phyloP scores from a whole-genome alignment of 164 flowering plant species.

The Liriodendron chinense region DNA sequence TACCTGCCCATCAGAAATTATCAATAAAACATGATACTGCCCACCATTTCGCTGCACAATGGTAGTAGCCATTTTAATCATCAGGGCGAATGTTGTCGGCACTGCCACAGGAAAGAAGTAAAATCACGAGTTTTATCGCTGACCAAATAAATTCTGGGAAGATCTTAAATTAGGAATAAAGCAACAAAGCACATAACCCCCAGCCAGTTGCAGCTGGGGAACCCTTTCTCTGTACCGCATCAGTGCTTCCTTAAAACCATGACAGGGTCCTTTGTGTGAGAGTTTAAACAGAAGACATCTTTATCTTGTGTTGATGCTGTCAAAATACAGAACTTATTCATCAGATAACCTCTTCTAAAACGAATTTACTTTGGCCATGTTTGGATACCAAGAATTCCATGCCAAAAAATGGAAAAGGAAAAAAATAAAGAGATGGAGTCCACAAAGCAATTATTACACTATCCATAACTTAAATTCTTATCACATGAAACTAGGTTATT shows the following conservation, averaged over 20 bases:
- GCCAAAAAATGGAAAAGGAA: no score
- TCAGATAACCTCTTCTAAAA: neutral
- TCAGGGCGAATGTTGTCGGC: conserved; percentile 94
- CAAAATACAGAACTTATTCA: conserved; percentile 10
- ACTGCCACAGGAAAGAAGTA: conserved; percentile 38
- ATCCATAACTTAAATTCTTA: no score
- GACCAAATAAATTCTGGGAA: neutral
- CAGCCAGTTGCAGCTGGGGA: conserved; percentile 77
- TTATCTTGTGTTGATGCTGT: conserved; percentile 90
- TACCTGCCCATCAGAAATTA: conserved; percentile 99
- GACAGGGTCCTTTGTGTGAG: conserved; percentile 67
- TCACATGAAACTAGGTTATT: no score
- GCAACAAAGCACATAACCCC: conserved; percentile 22
- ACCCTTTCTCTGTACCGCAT: conserved; percentile 69
- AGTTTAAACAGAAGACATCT: conserved; percentile 83
- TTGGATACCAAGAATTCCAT: no score
- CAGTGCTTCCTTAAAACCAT: conserved; percentile 87
- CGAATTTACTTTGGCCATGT: neutral
- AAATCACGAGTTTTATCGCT: neutral
- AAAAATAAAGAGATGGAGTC: no score
- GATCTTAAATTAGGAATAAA: neutral
- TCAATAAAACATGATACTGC: conserved; percentile 89
- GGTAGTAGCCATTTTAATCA: conserved; percentile 79
- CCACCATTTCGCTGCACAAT: conserved; percentile 88
- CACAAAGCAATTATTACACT: no score